Conservation (phyloP, 306 rosid species). For the Myrica gale region DNA sequence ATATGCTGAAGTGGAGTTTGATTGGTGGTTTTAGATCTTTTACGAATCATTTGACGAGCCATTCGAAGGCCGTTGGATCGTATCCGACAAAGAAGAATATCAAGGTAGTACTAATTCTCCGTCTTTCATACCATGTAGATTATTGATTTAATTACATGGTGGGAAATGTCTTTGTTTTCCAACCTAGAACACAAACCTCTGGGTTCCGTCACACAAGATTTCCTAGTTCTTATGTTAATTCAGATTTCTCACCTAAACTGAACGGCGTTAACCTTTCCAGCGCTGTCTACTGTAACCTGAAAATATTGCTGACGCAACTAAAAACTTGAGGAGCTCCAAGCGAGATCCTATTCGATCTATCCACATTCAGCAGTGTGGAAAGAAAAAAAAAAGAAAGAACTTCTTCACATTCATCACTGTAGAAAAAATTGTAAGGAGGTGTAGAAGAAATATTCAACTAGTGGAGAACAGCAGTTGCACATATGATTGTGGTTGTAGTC, state of each 20-base stretch:
- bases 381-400: too few species aligned
- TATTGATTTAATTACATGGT: not conserved
- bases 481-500: not conserved
- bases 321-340: too few species aligned
- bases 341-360: too few species aligned
- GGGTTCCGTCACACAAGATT: not conserved
- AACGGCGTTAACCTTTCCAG: too few species aligned
- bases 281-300: too few species aligned
- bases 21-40: slow-evolving; percentile 46
- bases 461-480: not conserved
- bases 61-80: slow-evolving; percentile 78
- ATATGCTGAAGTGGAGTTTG: slow-evolving; percentile 2
- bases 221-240: too few species aligned
- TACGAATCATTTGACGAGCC: slow-evolving; percentile 83
- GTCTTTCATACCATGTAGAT: not conserved
- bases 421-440: too few species aligned
- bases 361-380: too few species aligned
- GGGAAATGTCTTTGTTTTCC: not conserved
- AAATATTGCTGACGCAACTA: too few species aligned
- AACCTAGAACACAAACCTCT: not conserved
- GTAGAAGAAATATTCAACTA: not conserved
- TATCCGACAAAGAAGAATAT: slow-evolving; percentile 66
- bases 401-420: too few species aligned
- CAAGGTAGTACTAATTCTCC: slow-evolving; percentile 40
- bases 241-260: too few species aligned